Percentiles rank a stretch among this genome's conserved stretches.
Conservation (phyloP, 2,329 filamentous ascomycete genomes). For the Gremmenia infestans region DNA sequence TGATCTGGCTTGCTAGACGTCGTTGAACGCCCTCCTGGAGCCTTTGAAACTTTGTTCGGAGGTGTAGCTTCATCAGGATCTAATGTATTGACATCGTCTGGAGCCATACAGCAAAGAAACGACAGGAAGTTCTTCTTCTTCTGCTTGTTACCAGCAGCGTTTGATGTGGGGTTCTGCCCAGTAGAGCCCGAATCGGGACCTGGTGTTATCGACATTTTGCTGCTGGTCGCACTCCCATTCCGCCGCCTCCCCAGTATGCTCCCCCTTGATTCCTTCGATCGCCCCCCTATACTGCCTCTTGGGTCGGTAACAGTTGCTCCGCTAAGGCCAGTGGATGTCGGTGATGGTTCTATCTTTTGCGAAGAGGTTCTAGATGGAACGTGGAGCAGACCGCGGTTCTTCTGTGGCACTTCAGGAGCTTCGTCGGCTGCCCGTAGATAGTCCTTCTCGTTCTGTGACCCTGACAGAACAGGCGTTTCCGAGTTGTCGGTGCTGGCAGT, state of each 20-base stretch:
- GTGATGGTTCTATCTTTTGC: constrained; percentile 54
- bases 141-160: constrained; percentile 28
- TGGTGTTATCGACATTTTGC: constrained; percentile 48
- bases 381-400: constrained; percentile 48
- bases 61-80: constrained; percentile 39
- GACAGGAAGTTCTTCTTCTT: constrained; percentile 42
- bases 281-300: constrained; percentile 56
- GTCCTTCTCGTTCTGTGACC: constrained; percentile 26
- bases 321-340: constrained; percentile 55
- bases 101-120: constrained; percentile 44
- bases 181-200: constrained; percentile 35
- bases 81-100: constrained; percentile 34
- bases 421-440: constrained; percentile 20
- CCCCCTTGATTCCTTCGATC: constrained; percentile 60
- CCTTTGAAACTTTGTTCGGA: constrained; percentile 40
- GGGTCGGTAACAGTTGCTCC: constrained; percentile 55
- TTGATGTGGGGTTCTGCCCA: constrained; percentile 31
- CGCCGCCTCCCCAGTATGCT: constrained; percentile 59
- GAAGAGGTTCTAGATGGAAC: constrained; percentile 60
- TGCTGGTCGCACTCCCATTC: constrained; percentile 65
- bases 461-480: constrained; percentile 23
- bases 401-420: constrained; percentile 29
- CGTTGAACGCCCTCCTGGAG: constrained; percentile 30
- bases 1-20: constrained; percentile 30
- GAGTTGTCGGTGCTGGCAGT: constrained; percentile 29